Base-by-base conservation (phyloP, 2,329 filamentous ascomycete species). In the Penicillium oxalicum region DNA sequence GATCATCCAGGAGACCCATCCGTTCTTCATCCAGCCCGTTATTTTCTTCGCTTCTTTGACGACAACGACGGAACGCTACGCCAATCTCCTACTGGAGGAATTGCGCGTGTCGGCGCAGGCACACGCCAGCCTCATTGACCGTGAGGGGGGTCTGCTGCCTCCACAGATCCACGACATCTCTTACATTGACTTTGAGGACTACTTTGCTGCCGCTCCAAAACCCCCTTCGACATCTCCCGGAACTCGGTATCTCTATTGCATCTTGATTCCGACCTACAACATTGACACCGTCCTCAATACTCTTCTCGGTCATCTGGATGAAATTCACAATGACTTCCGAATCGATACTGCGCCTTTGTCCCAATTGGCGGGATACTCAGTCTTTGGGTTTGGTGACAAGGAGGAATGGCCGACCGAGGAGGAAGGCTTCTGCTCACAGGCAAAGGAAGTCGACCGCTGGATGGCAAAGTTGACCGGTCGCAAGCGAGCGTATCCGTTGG, bases 261-360 rank as follows among this genome's bases (percentile, higher is more conserved):
- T 97, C 47, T 72, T 97, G 34, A 70, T 96, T 4, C 93, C 91
- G 0, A 91, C 87, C 54, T 97, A 96, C 74, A 94, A 97, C 63
- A 95, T 96, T 61, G 91, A 96, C 62, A 91, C 88, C 6, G 87
- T 94, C 57, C 82, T 95, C 57, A 87, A 91, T 62, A 91, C 82
- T 12, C 91, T 97, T 66, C 75, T 97, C 25, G 83, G 88, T 55
- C 89, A 95, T 66, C 73, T 98, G 5, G 79, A 87, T 64, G 91
- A 98, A 67, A 97, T 91, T 0, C 91, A 97, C 65, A 83, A 97
- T 71, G 93, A 98, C 68, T 97, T 97, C 75, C 83, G 91, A 49
- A 94, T 98, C 57, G 91, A 97, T 61, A 95, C 90, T 0, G 85
- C 87, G 0, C 86, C 93, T 0, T 71, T 98, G 40, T 83, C 85